Evolutionary conservation across 208 protist species (phyloP).

Genomic region (Wallacemonas sp.): DNA sequence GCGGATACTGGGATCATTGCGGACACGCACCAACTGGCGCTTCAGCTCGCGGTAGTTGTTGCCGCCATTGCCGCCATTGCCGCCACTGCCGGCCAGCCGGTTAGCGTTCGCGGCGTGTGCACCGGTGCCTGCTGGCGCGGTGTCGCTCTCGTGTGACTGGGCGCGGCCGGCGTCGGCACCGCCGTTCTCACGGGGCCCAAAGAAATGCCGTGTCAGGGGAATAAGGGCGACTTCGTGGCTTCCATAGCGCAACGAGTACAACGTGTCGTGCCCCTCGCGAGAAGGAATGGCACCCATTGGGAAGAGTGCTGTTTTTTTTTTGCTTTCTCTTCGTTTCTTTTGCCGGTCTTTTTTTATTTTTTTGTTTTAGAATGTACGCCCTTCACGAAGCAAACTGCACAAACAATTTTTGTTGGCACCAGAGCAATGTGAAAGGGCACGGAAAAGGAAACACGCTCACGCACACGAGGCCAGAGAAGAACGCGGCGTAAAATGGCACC

Average conservation of each 20-base stretch:
- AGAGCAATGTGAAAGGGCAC: too few relatives aligned
- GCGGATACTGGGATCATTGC: slow-evolving; percentile 74
- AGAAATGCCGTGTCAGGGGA: slow-evolving; percentile 52
- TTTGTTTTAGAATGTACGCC: too few relatives aligned
- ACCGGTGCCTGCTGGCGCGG: not conserved
- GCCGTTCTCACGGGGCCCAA: slow-evolving; percentile 20
- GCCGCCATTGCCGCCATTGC: too few relatives aligned
- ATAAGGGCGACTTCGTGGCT: slow-evolving; percentile 73
- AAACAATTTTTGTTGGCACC: too few relatives aligned
- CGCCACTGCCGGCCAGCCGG: too few relatives aligned
- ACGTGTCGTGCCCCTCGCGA: slow-evolving; percentile 39
- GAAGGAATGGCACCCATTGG: slow-evolving; percentile 61
- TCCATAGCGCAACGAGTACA: slow-evolving; percentile 73
- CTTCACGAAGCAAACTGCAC: too few relatives aligned
- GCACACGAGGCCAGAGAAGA: not conserved
- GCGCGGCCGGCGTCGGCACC: slow-evolving; percentile 15
- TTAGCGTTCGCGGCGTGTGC: too few relatives aligned
- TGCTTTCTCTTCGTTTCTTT: slow-evolving; percentile 11
- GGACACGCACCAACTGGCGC: slow-evolving; percentile 63
- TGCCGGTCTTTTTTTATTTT: not conserved
- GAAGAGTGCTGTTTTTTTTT: not conserved
- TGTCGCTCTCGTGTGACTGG: not conserved
- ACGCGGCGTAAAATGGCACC: too few relatives aligned
- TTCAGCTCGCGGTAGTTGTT: slow-evolving; percentile 35
- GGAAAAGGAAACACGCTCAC: not conserved